Evolutionary conservation across 73 alveolate genomes (phyloP), one percentile per base, ranked within the genome.

Genomic region (Uronychia setigera): DNA sequence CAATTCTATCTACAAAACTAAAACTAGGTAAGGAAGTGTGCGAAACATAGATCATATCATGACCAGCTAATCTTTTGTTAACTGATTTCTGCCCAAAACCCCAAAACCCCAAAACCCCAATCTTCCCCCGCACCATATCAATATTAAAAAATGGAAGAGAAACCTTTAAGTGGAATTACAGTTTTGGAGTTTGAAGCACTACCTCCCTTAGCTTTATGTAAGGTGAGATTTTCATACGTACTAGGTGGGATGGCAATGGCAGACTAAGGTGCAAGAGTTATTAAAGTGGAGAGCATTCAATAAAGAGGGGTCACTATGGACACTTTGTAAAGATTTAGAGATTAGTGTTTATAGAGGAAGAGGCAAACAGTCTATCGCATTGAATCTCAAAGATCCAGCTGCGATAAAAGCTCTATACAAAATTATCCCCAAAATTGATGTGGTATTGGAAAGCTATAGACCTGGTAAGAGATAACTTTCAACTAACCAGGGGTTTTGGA

Each of bases 181-280:
- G 92, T 85, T 0, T 59, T 89, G 59, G 92, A 89, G 85, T 89
- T 89, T 78, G 92, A 79, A 35, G 94, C 92, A 1, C 60, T 81
- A n/a, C 87, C 91, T 19, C 89, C 94, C 0, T 57, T 85, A 19
- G 67, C 31, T n/a, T 76, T 89, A 30, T 82, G 81, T 46, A n/a
- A n/a, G n/a, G n/a, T n/a, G n/a, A n/a, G n/a, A n/a, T n/a, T n/a
- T n/a, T n/a, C n/a, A n/a, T n/a, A n/a, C n/a, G n/a, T n/a, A n/a
- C n/a, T n/a, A n/a, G n/a, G n/a, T n/a, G 92, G 92, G n/a, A 76
- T 85, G 88, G 33, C 85, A 26, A 46, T 89, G 32, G 92, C 94
- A 25, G 94, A 89, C 31, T 82, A 58, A 74, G 92, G 94, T 35
- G 89, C 94, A 11, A 78, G 76, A 1, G 86, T 89, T 1, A 85